Conservation (phyloP, 1,284 basidiomycete species). For the Cutaneotrichosporon curvatum region DNA sequence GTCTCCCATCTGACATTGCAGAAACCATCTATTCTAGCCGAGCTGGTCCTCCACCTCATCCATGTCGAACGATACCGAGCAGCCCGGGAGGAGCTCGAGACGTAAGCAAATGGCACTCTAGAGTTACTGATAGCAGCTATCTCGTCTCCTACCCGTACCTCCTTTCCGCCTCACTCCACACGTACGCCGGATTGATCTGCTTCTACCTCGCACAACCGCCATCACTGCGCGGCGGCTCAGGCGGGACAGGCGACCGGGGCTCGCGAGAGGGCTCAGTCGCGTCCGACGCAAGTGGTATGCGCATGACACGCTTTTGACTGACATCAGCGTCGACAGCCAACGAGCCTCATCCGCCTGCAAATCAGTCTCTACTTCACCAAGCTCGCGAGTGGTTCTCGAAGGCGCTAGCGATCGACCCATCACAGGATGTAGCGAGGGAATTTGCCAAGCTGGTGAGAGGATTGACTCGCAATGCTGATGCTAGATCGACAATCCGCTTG, state of each 20-base stretch:
- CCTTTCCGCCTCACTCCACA: constrained; percentile 67
- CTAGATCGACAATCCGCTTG: constrained; percentile 7
- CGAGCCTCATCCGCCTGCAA: neutral
- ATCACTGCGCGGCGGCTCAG: constrained; percentile 2
- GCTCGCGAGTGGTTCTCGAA: constrained; percentile 32
- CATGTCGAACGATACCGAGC: constrained; percentile 54
- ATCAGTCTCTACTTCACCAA: constrained; percentile 15
- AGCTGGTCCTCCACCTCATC: constrained; percentile 64
- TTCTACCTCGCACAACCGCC: constrained; percentile 50
- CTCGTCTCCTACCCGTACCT: constrained; percentile 76
- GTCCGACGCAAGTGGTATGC: neutral
- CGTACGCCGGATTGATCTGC: constrained; percentile 69
- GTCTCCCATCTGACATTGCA: constrained; percentile 33
- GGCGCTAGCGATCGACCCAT: constrained; percentile 25
- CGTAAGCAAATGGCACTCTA: constrained; percentile 51
- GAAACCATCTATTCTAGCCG: constrained; percentile 66
- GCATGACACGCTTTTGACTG: neutral
- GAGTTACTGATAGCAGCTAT: constrained; percentile 53
- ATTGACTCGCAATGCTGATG: neutral
- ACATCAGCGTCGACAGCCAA: neutral
- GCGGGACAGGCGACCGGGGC: neutral
- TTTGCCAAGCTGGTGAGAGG: constrained; percentile 26
- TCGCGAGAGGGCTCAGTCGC: neutral
- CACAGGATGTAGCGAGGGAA: constrained; percentile 25
- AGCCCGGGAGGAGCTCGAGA: constrained; percentile 74